Base-by-base conservation (phyloP, 352 stramenopile genomes). In the Globisporangium solare region DNA sequence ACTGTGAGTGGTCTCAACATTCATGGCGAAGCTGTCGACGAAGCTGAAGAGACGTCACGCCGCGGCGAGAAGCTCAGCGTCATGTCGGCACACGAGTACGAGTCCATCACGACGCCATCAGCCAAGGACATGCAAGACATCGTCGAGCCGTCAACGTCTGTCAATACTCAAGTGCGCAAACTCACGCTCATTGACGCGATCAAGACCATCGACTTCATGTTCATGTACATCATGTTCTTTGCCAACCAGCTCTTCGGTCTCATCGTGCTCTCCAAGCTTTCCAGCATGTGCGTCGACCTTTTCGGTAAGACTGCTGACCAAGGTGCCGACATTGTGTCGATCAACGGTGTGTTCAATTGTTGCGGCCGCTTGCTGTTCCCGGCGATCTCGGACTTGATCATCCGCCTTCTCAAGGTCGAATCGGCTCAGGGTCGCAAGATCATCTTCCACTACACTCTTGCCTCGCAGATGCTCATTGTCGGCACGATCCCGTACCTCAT, bases 141-240 rank as follows among this genome's bases (percentile, higher is more conserved):
- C 12, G 47, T 67, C 0, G 61, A 74, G 22, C 50, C 61, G 13
- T 70, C 66, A 39, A 32, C 68, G 47, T 51, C 35, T 12, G 69
- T 67, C 1, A 76, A 79, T 58, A 64, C 58, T 10, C 71, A 79
- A n/a, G 63, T 80, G 56, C 74, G 72, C 63, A 66, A 73, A 43
- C 56, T 86, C 39, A 72, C 68, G 32, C 68, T 88, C 46, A 83
- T 84, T 55, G 27, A 67, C 32, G 74, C 74, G 42, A 66, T 86
- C 60, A 67, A 82, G 60, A 79, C 75, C 13, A 60, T 69, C 45
- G 77, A 88, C 52, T 86, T 73, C 61, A 61, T 79, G 53, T 79
- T 82, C 67, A 64, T 88, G 41, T 88, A 86, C 64, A 66, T 88
- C 49, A 84, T 83, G 73, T 81, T 86, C 62, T 83, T 81, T 45